Percentiles rank a stretch among this genome's conserved stretches.
Evolutionary conservation across 441 rosid species (phyloP).

Genomic region (Erodium moschatum): DNA sequence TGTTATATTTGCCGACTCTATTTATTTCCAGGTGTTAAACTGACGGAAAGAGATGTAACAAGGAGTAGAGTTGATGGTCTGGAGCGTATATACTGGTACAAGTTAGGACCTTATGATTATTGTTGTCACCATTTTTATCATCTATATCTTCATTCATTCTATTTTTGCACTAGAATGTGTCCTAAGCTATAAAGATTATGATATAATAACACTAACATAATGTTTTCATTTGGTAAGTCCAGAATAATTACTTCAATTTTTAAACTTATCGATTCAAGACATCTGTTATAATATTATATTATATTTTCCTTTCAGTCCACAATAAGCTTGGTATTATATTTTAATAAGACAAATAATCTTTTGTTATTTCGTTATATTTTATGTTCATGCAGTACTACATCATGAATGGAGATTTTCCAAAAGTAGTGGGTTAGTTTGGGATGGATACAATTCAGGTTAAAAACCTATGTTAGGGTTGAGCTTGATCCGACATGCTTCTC

Average conservation of each 20-base stretch:
- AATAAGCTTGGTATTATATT: no score
- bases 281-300: not conserved
- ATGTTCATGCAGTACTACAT: not conserved
- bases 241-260: not conserved
- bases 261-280: not conserved
- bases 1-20: slow-evolving; percentile 6
- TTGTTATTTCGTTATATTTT: not conserved
- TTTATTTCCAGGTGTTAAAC: slow-evolving; percentile 13
- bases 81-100: slow-evolving; percentile 26
- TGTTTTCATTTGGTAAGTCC: not conserved
- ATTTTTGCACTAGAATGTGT: not conserved
- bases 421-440: not conserved
- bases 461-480: not conserved
- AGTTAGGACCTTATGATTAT: not conserved
- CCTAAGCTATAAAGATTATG: not conserved
- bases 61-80: slow-evolving; percentile 10
- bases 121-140: not conserved
- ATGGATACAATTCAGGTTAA: not conserved
- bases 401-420: not conserved
- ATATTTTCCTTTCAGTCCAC: no score
- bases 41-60: slow-evolving; percentile 10
- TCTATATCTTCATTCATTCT: not conserved
- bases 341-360: not conserved
- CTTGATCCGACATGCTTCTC: not conserved
- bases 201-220: not conserved